Percentiles rank a stretch among this genome's conserved stretches.
phyloP scores from a whole-genome alignment of 2,329 filamentous ascomycete genomes.

The Fusarium ambrosium region DNA sequence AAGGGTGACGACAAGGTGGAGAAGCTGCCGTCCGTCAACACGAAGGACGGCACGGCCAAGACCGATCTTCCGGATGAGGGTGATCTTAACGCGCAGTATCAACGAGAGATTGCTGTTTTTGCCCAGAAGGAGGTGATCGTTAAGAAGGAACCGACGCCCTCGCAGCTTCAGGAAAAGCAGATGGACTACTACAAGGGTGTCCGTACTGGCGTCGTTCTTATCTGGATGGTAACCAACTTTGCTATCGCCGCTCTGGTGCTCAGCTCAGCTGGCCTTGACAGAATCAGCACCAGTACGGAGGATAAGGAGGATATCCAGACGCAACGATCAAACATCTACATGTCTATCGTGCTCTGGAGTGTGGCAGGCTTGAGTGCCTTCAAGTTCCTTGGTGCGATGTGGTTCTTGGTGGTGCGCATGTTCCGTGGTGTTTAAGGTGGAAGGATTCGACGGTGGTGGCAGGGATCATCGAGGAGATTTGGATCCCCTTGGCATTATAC shows the following conservation, averaged over 20 bases:
- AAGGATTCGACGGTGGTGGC: conserved; percentile 1
- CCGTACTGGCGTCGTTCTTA: conserved; percentile 88
- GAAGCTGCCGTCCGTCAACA: conserved; percentile 87
- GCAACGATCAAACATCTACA: conserved; percentile 81
- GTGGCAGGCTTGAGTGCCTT: conserved; percentile 87
- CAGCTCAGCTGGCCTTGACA: conserved; percentile 85
- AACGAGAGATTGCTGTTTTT: conserved; percentile 84
- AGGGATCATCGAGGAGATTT: conserved; percentile 19
- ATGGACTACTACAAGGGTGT: conserved; percentile 99
- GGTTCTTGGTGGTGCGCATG: conserved; percentile 92
- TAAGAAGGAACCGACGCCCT: conserved; percentile 69
- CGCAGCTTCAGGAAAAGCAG: conserved; percentile 80
- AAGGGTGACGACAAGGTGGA: conserved; percentile 99
- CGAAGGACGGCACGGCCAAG: conserved; percentile 91
- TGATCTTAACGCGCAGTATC: conserved; percentile 95
- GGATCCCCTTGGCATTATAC: conserved; percentile 44
- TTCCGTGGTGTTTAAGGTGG: conserved; percentile 75
- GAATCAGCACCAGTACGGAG: conserved; percentile 61
- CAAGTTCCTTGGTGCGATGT: conserved; percentile 88
- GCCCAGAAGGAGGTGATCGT: conserved; percentile 80
- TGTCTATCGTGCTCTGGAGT: conserved; percentile 89
- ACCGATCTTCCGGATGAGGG: conserved; percentile 96
- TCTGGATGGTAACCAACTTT: conserved; percentile 98
- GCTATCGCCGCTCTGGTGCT: conserved; percentile 88
- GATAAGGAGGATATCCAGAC: conserved; percentile 58